phyloP scores from a whole-genome alignment of 1,284 basidiomycete species.

The Mycosarcoma maydis region DNA sequence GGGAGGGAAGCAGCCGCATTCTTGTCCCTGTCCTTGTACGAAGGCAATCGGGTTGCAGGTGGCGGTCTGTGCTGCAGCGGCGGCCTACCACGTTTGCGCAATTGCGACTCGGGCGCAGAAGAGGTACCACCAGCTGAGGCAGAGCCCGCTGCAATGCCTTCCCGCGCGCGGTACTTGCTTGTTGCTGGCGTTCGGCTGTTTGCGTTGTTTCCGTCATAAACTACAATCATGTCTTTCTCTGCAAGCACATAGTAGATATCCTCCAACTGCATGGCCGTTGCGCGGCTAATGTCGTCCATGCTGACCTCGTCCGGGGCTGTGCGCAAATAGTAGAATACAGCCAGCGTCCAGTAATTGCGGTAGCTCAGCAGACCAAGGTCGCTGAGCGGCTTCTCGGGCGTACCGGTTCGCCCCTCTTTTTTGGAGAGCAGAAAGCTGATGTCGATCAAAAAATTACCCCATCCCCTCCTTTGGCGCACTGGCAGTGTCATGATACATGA shows the following conservation, averaged over 20 bases:
- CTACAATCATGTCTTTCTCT: conserved; percentile 80
- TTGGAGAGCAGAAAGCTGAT: conserved; percentile 85
- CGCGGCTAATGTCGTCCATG: conserved; percentile 79
- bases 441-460: conserved; percentile 93
- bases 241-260: conserved; percentile 84
- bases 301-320: conserved; percentile 32
- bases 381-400: conserved; percentile 95
- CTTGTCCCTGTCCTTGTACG: conserved; percentile 62
- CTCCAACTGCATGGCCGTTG: conserved; percentile 89
- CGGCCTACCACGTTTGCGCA: conserved; percentile 39
- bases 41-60: conserved; percentile 20
- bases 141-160: conserved; percentile 10
- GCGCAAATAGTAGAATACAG: conserved; percentile 74
- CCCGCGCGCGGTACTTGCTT: conserved; percentile 50
- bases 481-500: conserved; percentile 99
- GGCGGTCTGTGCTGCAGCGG: conserved; percentile 21
- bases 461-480: conserved; percentile 87
- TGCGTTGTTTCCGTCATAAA: conserved; percentile 57
- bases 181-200: conserved; percentile 50
- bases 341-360: conserved; percentile 91
- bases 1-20: conserved; percentile 72
- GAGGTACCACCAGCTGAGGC: neutral
- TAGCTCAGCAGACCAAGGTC: conserved; percentile 94
- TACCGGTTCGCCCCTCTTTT: conserved; percentile 95
- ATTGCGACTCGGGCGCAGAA: conserved; percentile 3